These are phyloP conservation scores for Tetrastigma voinierianum DNA, from an alignment of 164 flowering plant genomes.

Conservation along the genomic window DNA sequence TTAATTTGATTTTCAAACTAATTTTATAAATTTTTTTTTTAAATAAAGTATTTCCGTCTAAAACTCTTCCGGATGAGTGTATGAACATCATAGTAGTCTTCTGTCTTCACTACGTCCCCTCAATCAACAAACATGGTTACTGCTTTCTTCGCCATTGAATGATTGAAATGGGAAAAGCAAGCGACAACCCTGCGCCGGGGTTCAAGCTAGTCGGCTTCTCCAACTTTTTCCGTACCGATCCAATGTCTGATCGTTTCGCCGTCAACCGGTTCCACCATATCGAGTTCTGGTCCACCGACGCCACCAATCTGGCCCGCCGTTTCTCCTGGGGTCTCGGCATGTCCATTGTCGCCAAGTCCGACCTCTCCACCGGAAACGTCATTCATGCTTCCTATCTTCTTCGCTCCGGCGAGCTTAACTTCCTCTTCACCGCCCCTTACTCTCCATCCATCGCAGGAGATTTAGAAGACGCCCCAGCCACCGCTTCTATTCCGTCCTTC, in stretches of 20 bases:
- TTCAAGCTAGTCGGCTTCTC: conserved; percentile 64
- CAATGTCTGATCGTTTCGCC: conserved; percentile 61
- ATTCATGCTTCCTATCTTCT: conserved; percentile 73
- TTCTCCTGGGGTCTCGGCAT: conserved; percentile 87
- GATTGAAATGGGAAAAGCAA: conserved; percentile 17
- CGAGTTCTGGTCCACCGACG: conserved; percentile 84
- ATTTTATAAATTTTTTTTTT: too few relatives aligned
- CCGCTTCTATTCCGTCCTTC: conserved; percentile 68
- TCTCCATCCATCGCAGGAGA: conserved; percentile 52
- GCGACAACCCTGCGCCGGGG: background rate
- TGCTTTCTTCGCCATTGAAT: background rate
- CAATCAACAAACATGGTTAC: too few relatives aligned
- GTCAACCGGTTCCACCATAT: conserved; percentile 78
- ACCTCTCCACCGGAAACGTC: conserved; percentile 77
- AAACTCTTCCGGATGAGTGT: too few relatives aligned
- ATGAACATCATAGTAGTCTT: too few relatives aligned
- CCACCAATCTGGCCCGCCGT: conserved; percentile 61
- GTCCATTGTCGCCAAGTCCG: conserved; percentile 70
- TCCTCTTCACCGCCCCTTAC: conserved; percentile 86
- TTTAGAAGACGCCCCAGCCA: conserved; percentile 6
- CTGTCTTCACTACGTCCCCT: too few relatives aligned
- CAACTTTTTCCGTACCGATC: conserved; percentile 68
- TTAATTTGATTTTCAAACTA: too few relatives aligned
- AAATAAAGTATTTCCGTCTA: too few relatives aligned
- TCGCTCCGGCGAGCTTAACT: conserved; percentile 56